Evolutionary conservation across 1,284 basidiomycete genomes (phyloP).

Genomic region (Pseudozyma thailandica): DNA sequence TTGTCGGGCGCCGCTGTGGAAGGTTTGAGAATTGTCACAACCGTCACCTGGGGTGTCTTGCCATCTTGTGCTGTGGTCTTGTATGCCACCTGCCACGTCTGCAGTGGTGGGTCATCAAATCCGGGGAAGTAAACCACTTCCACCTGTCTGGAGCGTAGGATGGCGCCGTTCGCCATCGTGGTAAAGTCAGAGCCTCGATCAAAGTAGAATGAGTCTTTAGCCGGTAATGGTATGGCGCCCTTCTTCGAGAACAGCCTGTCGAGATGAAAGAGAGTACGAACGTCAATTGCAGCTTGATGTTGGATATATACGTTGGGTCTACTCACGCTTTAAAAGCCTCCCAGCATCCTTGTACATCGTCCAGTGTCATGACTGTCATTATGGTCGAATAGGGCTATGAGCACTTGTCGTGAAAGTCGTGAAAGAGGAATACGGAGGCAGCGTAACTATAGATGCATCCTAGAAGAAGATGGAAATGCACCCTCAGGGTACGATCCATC

Average conservation of each 20-base stretch:
- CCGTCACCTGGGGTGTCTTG: slow-evolving; percentile 44
- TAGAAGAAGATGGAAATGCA: too few species aligned
- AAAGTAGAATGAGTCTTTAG: slow-evolving; percentile 55
- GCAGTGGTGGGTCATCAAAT: slow-evolving; percentile 39
- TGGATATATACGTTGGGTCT: neutral
- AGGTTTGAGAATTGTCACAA: slow-evolving; percentile 46
- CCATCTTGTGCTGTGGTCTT: slow-evolving; percentile 48
- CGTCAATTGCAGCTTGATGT: neutral
- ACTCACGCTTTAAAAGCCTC: slow-evolving; percentile 29
- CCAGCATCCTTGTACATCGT: slow-evolving; percentile 32
- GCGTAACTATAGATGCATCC: too few species aligned
- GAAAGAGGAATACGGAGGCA: too few species aligned
- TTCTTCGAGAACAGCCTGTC: slow-evolving; percentile 33
- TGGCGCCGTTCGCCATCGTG: slow-evolving; percentile 27
- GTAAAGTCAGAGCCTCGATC: slow-evolving; percentile 24
- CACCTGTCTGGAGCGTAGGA: slow-evolving; percentile 48
- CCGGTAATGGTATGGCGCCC: slow-evolving; percentile 15
- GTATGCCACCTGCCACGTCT: slow-evolving; percentile 54
- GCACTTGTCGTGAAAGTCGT: too few species aligned
- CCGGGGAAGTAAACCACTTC: slow-evolving; percentile 46
- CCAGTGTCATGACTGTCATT: neutral
- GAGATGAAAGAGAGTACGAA: neutral
- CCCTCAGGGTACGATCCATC: too few species aligned
- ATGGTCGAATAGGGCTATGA: neutral
- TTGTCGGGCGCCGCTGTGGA: slow-evolving; percentile 26